A percentile compares a stretch with the other conserved stretches of the same genome.
These are phyloP conservation scores for Chaetomium globosum DNA, from an alignment of 2,329 filamentous ascomycete genomes.

Conservation along the genomic window DNA sequence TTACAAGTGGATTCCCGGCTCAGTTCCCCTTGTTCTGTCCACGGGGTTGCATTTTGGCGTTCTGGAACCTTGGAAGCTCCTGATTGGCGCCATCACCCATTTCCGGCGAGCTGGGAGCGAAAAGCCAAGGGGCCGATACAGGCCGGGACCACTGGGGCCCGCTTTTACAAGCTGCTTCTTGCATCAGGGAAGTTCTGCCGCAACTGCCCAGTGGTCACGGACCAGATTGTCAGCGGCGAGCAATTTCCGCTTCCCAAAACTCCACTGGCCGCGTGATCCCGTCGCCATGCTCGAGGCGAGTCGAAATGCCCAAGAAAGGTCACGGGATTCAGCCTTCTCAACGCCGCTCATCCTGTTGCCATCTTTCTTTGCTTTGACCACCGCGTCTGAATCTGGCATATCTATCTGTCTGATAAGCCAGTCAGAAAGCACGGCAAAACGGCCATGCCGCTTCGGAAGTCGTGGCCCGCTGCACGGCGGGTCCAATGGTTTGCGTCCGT, in stretches of 20 bases:
- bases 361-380: not conserved
- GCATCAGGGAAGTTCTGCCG: constrained; percentile 11
- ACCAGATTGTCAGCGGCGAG: constrained; percentile 24
- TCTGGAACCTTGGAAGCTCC: constrained; percentile 33
- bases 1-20: constrained; percentile 8
- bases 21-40: constrained; percentile 17
- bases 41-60: constrained; percentile 30
- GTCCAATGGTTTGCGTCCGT: not conserved
- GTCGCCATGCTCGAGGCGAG: constrained; percentile 7
- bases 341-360: not conserved
- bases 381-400: not conserved
- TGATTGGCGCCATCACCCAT: constrained; percentile 28
- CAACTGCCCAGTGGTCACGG: constrained; percentile 19
- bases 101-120: constrained; percentile 31
- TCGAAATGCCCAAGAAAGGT: constrained; percentile 1
- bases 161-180: constrained; percentile 14
- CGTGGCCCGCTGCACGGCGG: not conserved
- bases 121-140: constrained; percentile 23
- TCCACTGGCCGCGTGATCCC: constrained; percentile 24
- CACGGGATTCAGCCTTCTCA: not conserved
- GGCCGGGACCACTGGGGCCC: constrained; percentile 1
- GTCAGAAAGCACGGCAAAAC: not conserved
- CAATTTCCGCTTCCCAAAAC: constrained; percentile 27
- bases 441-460: not conserved
- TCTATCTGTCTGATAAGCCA: not conserved